Evolutionary conservation across 768 basidiomycete species (phyloP).

Genomic region (Rhodosporidiobolus sp.): DNA sequence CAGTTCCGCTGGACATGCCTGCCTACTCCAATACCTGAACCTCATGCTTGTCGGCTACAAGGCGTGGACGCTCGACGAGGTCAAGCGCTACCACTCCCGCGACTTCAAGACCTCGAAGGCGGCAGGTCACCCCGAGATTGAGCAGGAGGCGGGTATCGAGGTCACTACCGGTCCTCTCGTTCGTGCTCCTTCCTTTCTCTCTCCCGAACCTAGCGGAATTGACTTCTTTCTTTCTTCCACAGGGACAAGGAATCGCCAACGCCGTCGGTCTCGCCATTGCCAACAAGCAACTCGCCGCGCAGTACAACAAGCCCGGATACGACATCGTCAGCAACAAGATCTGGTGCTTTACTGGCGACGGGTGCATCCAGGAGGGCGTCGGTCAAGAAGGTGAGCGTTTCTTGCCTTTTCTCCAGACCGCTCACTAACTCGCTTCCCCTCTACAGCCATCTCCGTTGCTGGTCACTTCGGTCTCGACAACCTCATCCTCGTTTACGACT

Average conservation of each 20-base stretch:
- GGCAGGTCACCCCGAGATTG: conserved; percentile 50
- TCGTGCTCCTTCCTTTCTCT: background rate
- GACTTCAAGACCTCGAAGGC: conserved; percentile 45
- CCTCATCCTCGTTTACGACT: conserved; percentile 86
- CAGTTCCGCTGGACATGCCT: conserved; percentile 48
- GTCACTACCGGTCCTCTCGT: conserved; percentile 49
- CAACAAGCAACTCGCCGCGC: conserved; percentile 77
- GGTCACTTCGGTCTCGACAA: conserved; percentile 82
- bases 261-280: conserved; percentile 89
- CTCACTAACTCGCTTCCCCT: background rate
- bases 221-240: background rate
- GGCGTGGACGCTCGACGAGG: conserved; percentile 48
- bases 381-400: conserved; percentile 67
- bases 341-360: conserved; percentile 88
- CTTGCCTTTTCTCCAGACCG: background rate
- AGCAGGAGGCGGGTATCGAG: conserved; percentile 44
- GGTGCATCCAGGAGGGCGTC: conserved; percentile 94
- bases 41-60: conserved; percentile 48
- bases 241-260: conserved; percentile 68
- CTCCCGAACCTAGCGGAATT: background rate
- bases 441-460: conserved; percentile 12
- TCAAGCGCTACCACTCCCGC: conserved; percentile 48
- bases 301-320: conserved; percentile 80
- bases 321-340: conserved; percentile 47
- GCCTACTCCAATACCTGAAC: conserved; percentile 48